Base-by-base conservation (phyloP, 805 yeast species). In the Metschnikowia picachoensis region DNA sequence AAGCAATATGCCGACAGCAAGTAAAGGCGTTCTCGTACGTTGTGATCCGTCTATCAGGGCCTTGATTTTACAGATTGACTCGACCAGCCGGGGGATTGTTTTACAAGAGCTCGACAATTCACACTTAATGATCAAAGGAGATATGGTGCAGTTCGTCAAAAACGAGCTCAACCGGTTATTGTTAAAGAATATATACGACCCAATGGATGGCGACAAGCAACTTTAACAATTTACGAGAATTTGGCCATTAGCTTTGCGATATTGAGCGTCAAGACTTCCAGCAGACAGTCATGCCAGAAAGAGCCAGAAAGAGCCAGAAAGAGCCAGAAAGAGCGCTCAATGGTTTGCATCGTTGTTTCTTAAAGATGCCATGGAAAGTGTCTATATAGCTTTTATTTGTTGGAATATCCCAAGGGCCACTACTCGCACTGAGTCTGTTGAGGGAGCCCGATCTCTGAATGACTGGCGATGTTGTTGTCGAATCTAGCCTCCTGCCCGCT, bases 11-110 rank as follows among this genome's bases (percentile, higher is more conserved):
- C 69, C 71, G 17, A 66, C 72, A 6, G 77, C 77, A 11, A 62
- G 68, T 39, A 70, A 67, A 51, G 76, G 77, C 11, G 70, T 69
- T 0, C 55, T 72, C 34, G 73, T 72, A 14, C 73, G 64, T 47
- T 72, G 97, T 63, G 99, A 92, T 62, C 98, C 99, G 1, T 88
- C 97, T 1, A 90, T 92, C 52, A 78, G 82, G 52, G 96, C 98
- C 0, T 72, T 92, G 40, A 87, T 92, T 2, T 67, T 92, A 17
- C 85, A 83, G 61, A 85, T 92, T 36, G 98, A 94, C 64, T 70
- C 88, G 0, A 79, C 80, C 27, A 68, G 75, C 32, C 85, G 87
- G 48, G 95, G 90, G 55, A 83, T 94, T 2, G 70, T 70, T 1
- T 55, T 72, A 20, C 82, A 85, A 65, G 98, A 94, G 57, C 74